Evolutionary conservation across 2,329 filamentous ascomycete genomes (phyloP).

Genomic region (Pseudogymnoascus sp.): DNA sequence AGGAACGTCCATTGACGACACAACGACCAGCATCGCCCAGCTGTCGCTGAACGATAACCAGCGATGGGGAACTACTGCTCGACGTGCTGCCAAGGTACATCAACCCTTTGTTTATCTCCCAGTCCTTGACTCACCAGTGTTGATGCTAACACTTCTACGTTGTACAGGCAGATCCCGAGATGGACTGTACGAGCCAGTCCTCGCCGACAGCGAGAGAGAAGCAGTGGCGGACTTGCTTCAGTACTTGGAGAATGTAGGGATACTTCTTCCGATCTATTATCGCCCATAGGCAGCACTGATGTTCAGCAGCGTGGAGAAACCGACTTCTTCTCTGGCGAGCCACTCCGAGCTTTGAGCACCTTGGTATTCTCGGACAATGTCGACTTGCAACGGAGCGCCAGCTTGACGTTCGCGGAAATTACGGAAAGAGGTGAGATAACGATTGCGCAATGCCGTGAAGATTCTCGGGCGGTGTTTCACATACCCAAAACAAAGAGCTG

Average conservation of each 20-base stretch:
- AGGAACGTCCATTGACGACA: neutral
- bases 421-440: conserved; percentile 80
- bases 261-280: neutral
- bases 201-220: conserved; percentile 94
- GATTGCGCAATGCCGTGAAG: neutral
- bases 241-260: conserved; percentile 84
- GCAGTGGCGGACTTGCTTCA: conserved; percentile 91
- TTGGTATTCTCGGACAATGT: conserved; percentile 98
- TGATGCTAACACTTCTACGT: conserved; percentile 28
- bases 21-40: neutral
- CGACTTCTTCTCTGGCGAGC: conserved; percentile 96
- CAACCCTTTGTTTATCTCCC: conserved; percentile 10
- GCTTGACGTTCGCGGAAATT: conserved; percentile 97
- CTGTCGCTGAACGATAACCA: conserved; percentile 19
- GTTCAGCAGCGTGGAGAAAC: conserved; percentile 71
- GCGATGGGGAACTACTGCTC: conserved; percentile 57
- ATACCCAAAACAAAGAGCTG: neutral
- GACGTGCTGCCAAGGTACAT: conserved; percentile 54
- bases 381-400: conserved; percentile 92
- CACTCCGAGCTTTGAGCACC: conserved; percentile 85
- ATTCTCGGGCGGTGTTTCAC: neutral
- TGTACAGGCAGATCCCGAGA: conserved; percentile 65
- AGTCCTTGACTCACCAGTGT: conserved; percentile 12
- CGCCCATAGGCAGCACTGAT: conserved; percentile 16
- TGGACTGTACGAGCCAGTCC: conserved; percentile 75